These are phyloP conservation scores for Wallacemonas rigidus DNA, from an alignment of 208 protist genomes.

Conservation along the genomic window DNA sequence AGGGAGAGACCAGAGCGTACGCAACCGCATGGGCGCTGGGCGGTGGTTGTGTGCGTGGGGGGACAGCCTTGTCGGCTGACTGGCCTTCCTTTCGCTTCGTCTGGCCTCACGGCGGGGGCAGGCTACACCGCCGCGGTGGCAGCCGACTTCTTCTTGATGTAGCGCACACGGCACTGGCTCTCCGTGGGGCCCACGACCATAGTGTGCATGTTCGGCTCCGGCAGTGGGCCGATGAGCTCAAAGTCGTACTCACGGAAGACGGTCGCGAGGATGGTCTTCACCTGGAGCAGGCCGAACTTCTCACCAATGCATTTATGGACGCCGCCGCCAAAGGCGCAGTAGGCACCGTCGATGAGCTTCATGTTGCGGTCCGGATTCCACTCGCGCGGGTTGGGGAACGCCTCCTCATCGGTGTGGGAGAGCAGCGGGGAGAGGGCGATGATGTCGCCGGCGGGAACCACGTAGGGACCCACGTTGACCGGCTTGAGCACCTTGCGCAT, in stretches of 20 bases:
- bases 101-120: too few relatives aligned
- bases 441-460: constrained; percentile 89
- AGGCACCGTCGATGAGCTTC: constrained; percentile 73
- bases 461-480: constrained; percentile 76
- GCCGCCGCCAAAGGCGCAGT: constrained; percentile 87
- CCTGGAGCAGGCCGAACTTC: constrained; percentile 93
- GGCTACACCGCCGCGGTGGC: constrained; percentile 7
- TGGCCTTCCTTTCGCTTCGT: too few relatives aligned
- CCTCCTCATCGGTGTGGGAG: constrained; percentile 78
- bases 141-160: constrained; percentile 65
- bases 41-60: too few relatives aligned
- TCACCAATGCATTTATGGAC: constrained; percentile 94
- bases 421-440: constrained; percentile 85
- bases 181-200: constrained; percentile 87
- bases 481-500: constrained; percentile 91
- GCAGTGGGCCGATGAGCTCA: constrained; percentile 68
- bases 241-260: constrained; percentile 91
- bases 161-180: constrained; percentile 70
- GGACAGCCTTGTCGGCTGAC: too few relatives aligned
- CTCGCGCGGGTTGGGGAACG: constrained; percentile 78
- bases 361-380: constrained; percentile 91
- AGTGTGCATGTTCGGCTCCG: constrained; percentile 86
- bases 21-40: too few relatives aligned
- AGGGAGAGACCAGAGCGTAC: not conserved
- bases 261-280: constrained; percentile 90